These are phyloP conservation scores for Phytophthora meadii DNA, from an alignment of 352 stramenopile genomes.

Conservation along the genomic window DNA sequence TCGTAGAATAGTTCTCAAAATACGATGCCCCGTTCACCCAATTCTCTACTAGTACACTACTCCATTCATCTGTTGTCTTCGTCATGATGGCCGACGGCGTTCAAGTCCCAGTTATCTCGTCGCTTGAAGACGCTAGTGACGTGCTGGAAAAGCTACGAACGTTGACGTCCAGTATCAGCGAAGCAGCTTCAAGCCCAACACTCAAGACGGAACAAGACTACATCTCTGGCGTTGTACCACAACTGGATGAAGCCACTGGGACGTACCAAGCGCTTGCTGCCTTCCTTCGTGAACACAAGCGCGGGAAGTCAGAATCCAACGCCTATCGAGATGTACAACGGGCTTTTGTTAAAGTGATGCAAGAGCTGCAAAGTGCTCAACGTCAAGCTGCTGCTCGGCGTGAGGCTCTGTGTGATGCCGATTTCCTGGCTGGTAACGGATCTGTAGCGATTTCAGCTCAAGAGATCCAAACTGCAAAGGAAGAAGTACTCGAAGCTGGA, in stretches of 20 bases:
- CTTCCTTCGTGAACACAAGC: constrained; percentile 72
- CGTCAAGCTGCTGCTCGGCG: constrained; percentile 55
- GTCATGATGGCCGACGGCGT: constrained; percentile 12
- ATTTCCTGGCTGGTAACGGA: constrained; percentile 64
- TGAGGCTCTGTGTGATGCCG: constrained; percentile 71
- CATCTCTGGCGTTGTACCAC: constrained; percentile 45
- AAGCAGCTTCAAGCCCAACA: constrained; percentile 39
- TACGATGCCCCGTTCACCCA: no score
- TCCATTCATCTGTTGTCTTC: background rate
- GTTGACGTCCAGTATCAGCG: constrained; percentile 48
- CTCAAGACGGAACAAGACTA: constrained; percentile 71
- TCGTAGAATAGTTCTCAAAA: background rate
- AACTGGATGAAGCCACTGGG: constrained; percentile 60
- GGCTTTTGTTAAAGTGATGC: constrained; percentile 69
- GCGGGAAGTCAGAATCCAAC: constrained; percentile 52
- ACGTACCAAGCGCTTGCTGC: constrained; percentile 70
- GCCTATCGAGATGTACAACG: constrained; percentile 64
- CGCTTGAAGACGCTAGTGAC: constrained; percentile 51
- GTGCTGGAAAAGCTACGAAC: constrained; percentile 43
- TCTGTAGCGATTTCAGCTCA: constrained; percentile 52
- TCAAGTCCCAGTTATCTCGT: constrained; percentile 35
- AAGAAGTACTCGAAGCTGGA: constrained; percentile 72
- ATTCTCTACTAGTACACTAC: no score
- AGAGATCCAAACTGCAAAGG: constrained; percentile 80
- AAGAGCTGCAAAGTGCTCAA: constrained; percentile 74